These are phyloP conservation scores for Metschnikowia sp. DNA, from an alignment of 805 yeast species.

Conservation along the genomic window DNA sequence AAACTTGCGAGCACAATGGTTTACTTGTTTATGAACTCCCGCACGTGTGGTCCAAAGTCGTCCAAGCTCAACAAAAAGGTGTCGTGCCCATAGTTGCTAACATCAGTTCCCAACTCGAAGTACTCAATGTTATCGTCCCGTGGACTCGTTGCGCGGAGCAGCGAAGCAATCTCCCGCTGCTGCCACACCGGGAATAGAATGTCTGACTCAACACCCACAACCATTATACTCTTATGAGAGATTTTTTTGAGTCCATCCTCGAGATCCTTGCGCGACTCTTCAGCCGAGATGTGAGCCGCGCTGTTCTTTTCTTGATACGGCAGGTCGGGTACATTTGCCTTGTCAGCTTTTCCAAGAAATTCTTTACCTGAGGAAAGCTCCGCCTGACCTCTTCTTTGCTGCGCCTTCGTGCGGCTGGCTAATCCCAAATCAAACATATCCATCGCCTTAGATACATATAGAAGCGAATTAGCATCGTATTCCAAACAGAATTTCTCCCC, in stretches of 20 bases:
- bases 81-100: conserved; percentile 87
- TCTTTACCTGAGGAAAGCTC: conserved; percentile 18
- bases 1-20: neutral
- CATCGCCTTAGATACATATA: conserved; percentile 91
- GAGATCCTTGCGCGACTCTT: conserved; percentile 60
- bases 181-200: conserved; percentile 94
- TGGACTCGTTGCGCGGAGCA: conserved; percentile 35
- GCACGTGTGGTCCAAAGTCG: conserved; percentile 76
- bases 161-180: conserved; percentile 73
- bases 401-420: conserved; percentile 44
- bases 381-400: conserved; percentile 36
- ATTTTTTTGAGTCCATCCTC: conserved; percentile 61
- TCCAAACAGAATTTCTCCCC: conserved; percentile 92
- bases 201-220: conserved; percentile 91
- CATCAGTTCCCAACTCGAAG: conserved; percentile 70
- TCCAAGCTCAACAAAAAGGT: conserved; percentile 79
- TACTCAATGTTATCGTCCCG: conserved; percentile 47
- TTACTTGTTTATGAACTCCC: conserved; percentile 48
- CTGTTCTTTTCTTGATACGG: conserved; percentile 56
- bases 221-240: conserved; percentile 62
- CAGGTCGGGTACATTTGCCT: conserved; percentile 36
- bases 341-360: conserved; percentile 4
- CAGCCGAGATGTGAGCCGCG: conserved; percentile 44
- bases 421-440: conserved; percentile 81
- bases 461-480: conserved; percentile 85